These are phyloP conservation scores for Trichoderma harzianum DNA, from an alignment of 2,329 filamentous ascomycete species.

Conservation along the genomic window DNA sequence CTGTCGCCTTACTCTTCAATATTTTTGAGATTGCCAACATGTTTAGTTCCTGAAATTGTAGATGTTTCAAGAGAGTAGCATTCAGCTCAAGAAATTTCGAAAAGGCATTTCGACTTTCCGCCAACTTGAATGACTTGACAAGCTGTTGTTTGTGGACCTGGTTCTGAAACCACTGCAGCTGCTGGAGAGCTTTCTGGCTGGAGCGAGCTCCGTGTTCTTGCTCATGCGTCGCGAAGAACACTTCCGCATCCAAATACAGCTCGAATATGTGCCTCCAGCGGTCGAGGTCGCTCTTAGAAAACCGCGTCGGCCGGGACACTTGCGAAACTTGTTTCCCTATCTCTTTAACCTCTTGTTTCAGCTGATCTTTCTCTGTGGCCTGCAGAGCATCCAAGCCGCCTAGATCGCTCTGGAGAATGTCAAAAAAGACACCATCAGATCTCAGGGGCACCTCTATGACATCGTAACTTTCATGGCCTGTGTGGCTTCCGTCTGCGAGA, in stretches of 20 bases:
- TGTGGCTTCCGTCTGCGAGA: not conserved
- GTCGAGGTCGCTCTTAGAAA: conserved; percentile 64
- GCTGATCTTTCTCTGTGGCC: conserved; percentile 58
- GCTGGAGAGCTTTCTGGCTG: conserved; percentile 61
- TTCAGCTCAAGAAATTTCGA: conserved; percentile 71
- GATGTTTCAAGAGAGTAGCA: conserved; percentile 68
- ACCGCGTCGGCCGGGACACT: conserved; percentile 61
- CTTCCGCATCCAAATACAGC: conserved; percentile 71
- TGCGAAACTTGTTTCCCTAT: conserved; percentile 63
- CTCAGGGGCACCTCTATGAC: conserved; percentile 70
- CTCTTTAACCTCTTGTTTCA: conserved; percentile 60
- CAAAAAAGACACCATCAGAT: conserved; percentile 78
- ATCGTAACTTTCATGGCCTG: conserved; percentile 24
- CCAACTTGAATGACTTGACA: conserved; percentile 60
- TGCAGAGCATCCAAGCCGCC: conserved; percentile 67
- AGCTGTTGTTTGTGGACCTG: conserved; percentile 60
- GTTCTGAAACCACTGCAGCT: conserved; percentile 69
- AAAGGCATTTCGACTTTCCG: conserved; percentile 62
- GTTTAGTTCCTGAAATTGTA: conserved; percentile 84
- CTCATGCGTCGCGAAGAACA: conserved; percentile 81
- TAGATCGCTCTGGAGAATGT: conserved; percentile 69
- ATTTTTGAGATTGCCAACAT: conserved; percentile 76
- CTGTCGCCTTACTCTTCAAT: conserved; percentile 66
- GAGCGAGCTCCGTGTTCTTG: conserved; percentile 64
- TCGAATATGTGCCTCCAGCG: conserved; percentile 80